These are phyloP conservation scores for Fomitopsis schrenkii DNA, from an alignment of 1,284 basidiomycete species.

Conservation along the genomic window DNA sequence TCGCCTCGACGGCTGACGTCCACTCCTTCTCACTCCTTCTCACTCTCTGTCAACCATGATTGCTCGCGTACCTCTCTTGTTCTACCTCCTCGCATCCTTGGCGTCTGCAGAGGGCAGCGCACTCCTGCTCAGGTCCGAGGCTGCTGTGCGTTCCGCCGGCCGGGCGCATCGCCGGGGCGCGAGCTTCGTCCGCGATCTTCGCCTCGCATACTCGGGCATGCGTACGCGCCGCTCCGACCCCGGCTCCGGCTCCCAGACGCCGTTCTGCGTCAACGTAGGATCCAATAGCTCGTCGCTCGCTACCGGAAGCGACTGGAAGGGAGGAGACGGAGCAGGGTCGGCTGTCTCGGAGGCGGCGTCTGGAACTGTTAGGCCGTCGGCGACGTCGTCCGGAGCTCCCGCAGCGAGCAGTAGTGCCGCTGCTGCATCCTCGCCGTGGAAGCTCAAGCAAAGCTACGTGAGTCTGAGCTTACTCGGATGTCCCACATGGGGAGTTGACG, in stretches of 20 bases:
- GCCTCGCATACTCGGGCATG: conserved; percentile 51
- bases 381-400: conserved; percentile 1
- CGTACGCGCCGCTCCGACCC: conserved; percentile 11
- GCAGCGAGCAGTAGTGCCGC: conserved; percentile 3
- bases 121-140: conserved; percentile 34
- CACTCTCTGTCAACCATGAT: conserved; percentile 9
- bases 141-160: conserved; percentile 17
- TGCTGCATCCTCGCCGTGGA: conserved; percentile 24
- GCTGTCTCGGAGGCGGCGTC: neutral
- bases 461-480: conserved; percentile 11
- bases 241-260: conserved; percentile 5
- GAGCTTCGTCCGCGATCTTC: conserved; percentile 58
- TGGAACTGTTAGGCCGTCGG: neutral
- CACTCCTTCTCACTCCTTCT: conserved; percentile 9
- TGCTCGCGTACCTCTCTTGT: conserved; percentile 20
- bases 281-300: conserved; percentile 6
- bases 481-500: conserved; percentile 6
- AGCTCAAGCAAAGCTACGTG: conserved; percentile 24
- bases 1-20: conserved; percentile 4
- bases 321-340: conserved; percentile 7
- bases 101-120: conserved; percentile 31
- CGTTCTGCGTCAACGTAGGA: conserved; percentile 22
- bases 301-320: neutral
- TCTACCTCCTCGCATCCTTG: conserved; percentile 33
- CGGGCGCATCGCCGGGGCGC: conserved; percentile 44